A percentile compares a stretch with the other conserved stretches of the same genome.
phyloP scores from a whole-genome alignment of 805 yeast species.

The Monosporozyma solicola region DNA sequence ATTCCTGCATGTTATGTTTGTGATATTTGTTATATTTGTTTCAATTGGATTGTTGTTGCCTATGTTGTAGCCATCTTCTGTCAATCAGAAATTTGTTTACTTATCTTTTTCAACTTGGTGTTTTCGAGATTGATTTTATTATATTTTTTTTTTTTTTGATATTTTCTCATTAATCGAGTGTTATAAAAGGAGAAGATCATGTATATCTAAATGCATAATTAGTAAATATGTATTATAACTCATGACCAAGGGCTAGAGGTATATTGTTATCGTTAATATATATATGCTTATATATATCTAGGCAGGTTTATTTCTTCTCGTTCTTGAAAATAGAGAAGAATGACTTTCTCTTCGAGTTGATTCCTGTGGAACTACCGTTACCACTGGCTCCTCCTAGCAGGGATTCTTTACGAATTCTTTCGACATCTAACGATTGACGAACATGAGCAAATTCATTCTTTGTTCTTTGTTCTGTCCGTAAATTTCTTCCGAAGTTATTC shows the following conservation, averaged over 20 bases:
- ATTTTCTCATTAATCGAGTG: neutral
- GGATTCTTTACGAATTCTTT: slow-evolving; percentile 14
- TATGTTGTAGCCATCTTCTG: neutral
- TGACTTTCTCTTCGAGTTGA: slow-evolving; percentile 15
- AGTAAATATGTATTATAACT: neutral
- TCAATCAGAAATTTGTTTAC: neutral
- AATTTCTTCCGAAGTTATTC: neutral
- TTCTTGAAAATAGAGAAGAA: slow-evolving; percentile 23
- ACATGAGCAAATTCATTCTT: slow-evolving; percentile 5
- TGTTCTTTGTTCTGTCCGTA: neutral
- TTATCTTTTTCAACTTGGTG: neutral
- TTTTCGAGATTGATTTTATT: neutral
- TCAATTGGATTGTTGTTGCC: neutral
- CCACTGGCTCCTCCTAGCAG: neutral
- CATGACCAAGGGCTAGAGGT: neutral
- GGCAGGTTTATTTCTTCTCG: slow-evolving; percentile 4
- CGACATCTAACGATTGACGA: slow-evolving; percentile 25
- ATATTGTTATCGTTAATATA: neutral
- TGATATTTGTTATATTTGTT: neutral
- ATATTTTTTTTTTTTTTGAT: neutral
- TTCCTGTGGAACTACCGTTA: neutral
- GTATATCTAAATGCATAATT: neutral
- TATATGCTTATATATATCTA: neutral
- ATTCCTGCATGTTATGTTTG: neutral
- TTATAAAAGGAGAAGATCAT: neutral